Percentiles rank a stretch among this genome's conserved stretches.
These are phyloP conservation scores for Luzula sylvatica DNA, from an alignment of 176 grass and related monocot species.

Conservation along the genomic window DNA sequence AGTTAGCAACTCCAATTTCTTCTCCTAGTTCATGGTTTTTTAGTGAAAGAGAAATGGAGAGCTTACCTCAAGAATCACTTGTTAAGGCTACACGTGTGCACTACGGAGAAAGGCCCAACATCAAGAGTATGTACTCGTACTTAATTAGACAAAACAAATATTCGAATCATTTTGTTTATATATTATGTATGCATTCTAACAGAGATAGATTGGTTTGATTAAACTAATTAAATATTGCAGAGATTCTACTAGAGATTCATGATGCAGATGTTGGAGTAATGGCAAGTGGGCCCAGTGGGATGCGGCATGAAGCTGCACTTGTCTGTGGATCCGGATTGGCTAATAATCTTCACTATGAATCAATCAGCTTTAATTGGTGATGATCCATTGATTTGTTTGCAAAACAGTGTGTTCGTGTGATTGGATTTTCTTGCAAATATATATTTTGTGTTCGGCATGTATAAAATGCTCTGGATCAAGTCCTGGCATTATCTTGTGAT, in stretches of 20 bases:
- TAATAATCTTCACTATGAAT: constrained; percentile 44
- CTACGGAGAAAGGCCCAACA: constrained; percentile 25
- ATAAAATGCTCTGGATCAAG: too few species aligned
- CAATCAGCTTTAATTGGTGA: constrained; percentile 49
- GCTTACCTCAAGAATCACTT: constrained; percentile 24
- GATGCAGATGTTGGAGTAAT: constrained; percentile 32
- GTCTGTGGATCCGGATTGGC: constrained; percentile 30
- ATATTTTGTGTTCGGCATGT: too few species aligned
- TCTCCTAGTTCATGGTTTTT: constrained; percentile 29
- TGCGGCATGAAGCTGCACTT: constrained; percentile 41
- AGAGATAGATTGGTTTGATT: background rate
- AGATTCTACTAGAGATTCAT: constrained; percentile 25
- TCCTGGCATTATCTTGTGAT: too few species aligned
- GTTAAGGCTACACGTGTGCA: constrained; percentile 37
- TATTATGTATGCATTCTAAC: background rate
- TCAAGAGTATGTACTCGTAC: constrained; percentile 26
- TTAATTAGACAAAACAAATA: too few species aligned
- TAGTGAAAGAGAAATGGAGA: constrained; percentile 34
- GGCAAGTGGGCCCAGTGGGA: constrained; percentile 28
- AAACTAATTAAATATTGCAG: too few species aligned
- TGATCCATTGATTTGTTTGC: background rate
- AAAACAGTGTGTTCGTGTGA: too few species aligned
- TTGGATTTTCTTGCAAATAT: too few species aligned
- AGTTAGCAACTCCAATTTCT: constrained; percentile 19
- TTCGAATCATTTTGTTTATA: background rate